phyloP scores from a whole-genome alignment of 169 alveolate species.

The Eimeria acervulina region DNA sequence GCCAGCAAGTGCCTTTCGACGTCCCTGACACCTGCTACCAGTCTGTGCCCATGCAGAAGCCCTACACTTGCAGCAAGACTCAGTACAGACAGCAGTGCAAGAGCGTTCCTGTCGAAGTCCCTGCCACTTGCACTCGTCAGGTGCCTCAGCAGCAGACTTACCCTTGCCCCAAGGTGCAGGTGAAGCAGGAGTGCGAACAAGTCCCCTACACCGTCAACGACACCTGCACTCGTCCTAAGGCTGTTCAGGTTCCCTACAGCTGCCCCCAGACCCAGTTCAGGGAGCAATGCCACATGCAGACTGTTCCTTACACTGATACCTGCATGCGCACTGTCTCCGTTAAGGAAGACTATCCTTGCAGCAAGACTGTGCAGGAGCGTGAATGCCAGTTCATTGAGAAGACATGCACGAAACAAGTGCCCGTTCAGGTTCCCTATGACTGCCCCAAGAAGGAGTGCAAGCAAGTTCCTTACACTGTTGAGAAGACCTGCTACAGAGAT shows the following conservation, averaged over 20 bases:
- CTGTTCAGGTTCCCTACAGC: conserved; percentile 78
- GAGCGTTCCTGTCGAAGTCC: conserved; percentile 73
- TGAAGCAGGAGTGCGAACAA: conserved; percentile 71
- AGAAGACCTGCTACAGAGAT: conserved; percentile 68
- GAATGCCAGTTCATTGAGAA: conserved; percentile 60
- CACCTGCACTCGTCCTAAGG: conserved; percentile 45
- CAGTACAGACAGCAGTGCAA: conserved; percentile 62
- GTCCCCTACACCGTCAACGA: conserved; percentile 34
- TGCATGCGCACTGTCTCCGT: conserved; percentile 71
- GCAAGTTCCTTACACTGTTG: conserved; percentile 58
- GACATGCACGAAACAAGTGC: conserved; percentile 62
- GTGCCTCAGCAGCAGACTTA: conserved; percentile 70
- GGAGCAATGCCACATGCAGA: conserved; percentile 70
- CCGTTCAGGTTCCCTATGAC: conserved; percentile 73
- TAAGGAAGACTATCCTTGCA: conserved; percentile 77
- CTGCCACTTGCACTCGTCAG: conserved; percentile 59
- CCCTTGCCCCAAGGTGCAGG: conserved; percentile 70
- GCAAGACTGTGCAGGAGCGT: conserved; percentile 50
- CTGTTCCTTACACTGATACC: conserved; percentile 72
- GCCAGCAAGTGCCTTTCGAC: conserved; percentile 54
- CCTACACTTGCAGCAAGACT: conserved; percentile 70
- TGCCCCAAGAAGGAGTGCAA: conserved; percentile 70
- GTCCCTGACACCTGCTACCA: conserved; percentile 75
- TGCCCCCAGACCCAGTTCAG: conserved; percentile 75
- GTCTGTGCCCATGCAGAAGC: conserved; percentile 30